Evolutionary conservation across 495 filamentous ascomycete genomes (phyloP), one percentile per base, ranked within the genome.

Genomic region (Penicillium tannophilum): DNA sequence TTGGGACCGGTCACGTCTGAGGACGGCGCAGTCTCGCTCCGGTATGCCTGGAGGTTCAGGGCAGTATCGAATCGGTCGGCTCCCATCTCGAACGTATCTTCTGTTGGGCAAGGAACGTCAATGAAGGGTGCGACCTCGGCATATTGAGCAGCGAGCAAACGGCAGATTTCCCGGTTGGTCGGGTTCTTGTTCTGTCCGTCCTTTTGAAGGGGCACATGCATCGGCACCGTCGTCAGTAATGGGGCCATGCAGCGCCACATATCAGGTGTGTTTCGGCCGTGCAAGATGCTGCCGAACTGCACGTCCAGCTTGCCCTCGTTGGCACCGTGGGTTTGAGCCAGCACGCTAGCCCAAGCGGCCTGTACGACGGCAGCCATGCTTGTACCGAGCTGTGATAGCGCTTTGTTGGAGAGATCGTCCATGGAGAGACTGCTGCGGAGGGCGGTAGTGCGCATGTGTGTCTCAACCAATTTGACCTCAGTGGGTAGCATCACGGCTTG

Each of bases 191-290:
- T 50, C 30, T 35, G 16, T 17, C 26, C 47, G 6, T 50, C 26
- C 24, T 30, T 31, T 3, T 50, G 16, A 16, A 46, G 19, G 8
- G 7, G 3, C 7, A 46, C 11, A n/a, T 24, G 43, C 19, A 46
- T 23, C n/a, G 47, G 47, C 2, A 50, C n/a, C 4, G 30, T 35
- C n/a, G 17, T 17, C 30, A 50, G 47, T 4, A 50, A 3, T 4
- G 30, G 47, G 11, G 47, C 47, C 28, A 50, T 30, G 47, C 47
- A 50, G 47, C 47, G 47, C 17, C 17, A 35, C n/a, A 35, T 9
- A 3, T 50, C 47, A 1, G 23, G 47, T 6, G 26, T 50, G 23
- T 33, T 19, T 30, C 47, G 10, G 23, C 47, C 47, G 19, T 50
- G 47, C 16, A 50, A 31, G 14, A 50, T 24, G 16, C 24, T 30